These are phyloP conservation scores for Cutaneotrichosporon arboriforme DNA, from an alignment of 1,284 basidiomycete genomes.

Conservation along the genomic window DNA sequence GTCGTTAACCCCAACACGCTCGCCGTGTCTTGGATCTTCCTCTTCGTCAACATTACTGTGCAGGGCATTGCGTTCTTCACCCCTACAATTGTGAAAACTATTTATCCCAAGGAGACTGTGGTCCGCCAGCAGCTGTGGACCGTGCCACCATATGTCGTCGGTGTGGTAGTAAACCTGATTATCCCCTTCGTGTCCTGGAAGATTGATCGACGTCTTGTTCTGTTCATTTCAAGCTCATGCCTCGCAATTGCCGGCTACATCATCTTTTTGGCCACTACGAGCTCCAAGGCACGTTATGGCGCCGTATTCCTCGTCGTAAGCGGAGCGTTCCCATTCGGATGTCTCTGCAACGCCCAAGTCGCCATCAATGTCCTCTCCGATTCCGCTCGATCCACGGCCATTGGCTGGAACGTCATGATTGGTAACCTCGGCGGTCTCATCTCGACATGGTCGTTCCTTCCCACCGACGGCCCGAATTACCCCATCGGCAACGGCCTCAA, in stretches of 20 bases:
- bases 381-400: slow-evolving; percentile 10
- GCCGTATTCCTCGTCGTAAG: slow-evolving; percentile 14
- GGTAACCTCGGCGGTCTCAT: slow-evolving; percentile 19
- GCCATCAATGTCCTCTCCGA: slow-evolving; percentile 13
- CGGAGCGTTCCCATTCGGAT: slow-evolving; percentile 15
- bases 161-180: slow-evolving; percentile 28
- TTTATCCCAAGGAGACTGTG: slow-evolving; percentile 24
- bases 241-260: slow-evolving; percentile 40
- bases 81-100: slow-evolving; percentile 38
- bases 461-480: slow-evolving; percentile 18
- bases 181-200: slow-evolving; percentile 38
- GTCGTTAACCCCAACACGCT: slow-evolving; percentile 27
- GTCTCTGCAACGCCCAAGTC: slow-evolving; percentile 10
- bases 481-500: slow-evolving; percentile 21
- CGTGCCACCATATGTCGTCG: slow-evolving; percentile 42
- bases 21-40: slow-evolving; percentile 36
- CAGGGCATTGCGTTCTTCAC: slow-evolving; percentile 42
- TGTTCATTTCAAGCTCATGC: slow-evolving; percentile 26
- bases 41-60: slow-evolving; percentile 47
- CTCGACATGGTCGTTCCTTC: slow-evolving; percentile 13
- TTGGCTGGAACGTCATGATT: slow-evolving; percentile 10
- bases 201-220: slow-evolving; percentile 31
- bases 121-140: slow-evolving; percentile 38
- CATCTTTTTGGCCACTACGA: slow-evolving; percentile 26
- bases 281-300: slow-evolving; percentile 8